Percentiles rank a stretch among this genome's conserved stretches.
phyloP scores from a whole-genome alignment of 2,329 filamentous ascomycete species.

The Xylariaceae sp. region DNA sequence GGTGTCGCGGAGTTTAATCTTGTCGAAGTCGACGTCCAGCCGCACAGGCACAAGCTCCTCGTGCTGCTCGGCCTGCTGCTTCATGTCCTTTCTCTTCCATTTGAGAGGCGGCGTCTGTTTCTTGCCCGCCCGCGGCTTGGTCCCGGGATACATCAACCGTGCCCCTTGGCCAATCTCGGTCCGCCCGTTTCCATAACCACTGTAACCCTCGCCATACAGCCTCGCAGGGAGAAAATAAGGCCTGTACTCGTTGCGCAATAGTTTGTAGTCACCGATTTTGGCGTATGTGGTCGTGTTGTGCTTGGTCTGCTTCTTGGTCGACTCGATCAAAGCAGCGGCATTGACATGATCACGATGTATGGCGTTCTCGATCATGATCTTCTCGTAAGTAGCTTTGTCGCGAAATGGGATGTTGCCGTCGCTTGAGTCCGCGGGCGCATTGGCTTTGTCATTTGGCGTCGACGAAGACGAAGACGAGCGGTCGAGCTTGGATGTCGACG shows the following conservation, averaged over 20 bases:
- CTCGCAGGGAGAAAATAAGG: conserved; percentile 51
- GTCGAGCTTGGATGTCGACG: conserved; percentile 28
- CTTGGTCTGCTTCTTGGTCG: conserved; percentile 49
- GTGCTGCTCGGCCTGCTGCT: conserved; percentile 79
- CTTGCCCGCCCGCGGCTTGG: conserved; percentile 71
- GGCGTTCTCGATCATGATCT: conserved; percentile 50
- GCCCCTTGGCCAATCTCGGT: conserved; percentile 67
- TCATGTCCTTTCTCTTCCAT: conserved; percentile 72
- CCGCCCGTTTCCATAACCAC: conserved; percentile 79
- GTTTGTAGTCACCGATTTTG: conserved; percentile 65
- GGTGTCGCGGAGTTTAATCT: conserved; percentile 90
- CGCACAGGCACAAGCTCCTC: conserved; percentile 90
- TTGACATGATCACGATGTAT: conserved; percentile 51
- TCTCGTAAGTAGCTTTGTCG: conserved; percentile 52
- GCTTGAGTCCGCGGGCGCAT: conserved; percentile 32
- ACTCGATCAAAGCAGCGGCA: conserved; percentile 46
- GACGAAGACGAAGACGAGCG: conserved; percentile 30
- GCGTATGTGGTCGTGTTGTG: conserved; percentile 59
- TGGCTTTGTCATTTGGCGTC: conserved; percentile 30
- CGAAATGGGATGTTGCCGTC: conserved; percentile 35
- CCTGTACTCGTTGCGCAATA: conserved; percentile 51
- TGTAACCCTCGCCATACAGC: conserved; percentile 71
- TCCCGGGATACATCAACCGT: conserved; percentile 71
- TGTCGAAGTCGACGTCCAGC: conserved; percentile 91
- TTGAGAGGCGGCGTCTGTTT: conserved; percentile 68